Base-by-base conservation (phyloP, 345 rosid species). In the Trapa incisa region DNA sequence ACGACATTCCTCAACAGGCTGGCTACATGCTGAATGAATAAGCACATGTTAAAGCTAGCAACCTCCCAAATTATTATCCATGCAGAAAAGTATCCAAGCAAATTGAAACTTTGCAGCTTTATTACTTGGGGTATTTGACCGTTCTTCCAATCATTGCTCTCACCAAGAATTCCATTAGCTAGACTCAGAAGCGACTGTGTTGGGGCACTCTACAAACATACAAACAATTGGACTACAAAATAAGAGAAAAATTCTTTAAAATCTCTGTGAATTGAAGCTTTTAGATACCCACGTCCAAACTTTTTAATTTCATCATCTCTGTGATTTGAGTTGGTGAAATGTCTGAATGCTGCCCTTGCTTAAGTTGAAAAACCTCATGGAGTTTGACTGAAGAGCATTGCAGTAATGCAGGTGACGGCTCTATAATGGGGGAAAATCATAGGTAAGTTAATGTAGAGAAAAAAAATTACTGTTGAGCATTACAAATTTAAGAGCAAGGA, bases 151-250 rank as follows among this genome's bases (percentile, higher is more conserved):
- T 89, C 99, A 2, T 84, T 74, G 72, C 97, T 89, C 80, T 91
- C 99, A 61, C 89, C 97, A 15, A 94, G 82, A 77, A 94, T 91
- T 66, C 89, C 95, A 70, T 88, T 89, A 57, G 87, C 91, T 38
- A 89, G 93, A 72, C 95, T 87, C 70, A 94, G 65, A 50, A 94
- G 88, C 32, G 97, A 89, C 71, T 85, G 96, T 61, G 99, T 94
- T 45, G 97, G 99, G 66, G 97, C 96, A 70, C 83, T 91, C 99
- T 94, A 87, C 75, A 76, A 11, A 47, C 50, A 69, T 48, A 68
- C 74, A 69, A 75, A 69, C 57, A 65, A 17, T 37, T 11, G 48
- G 48, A 45, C 12, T 11, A 45, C 48, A 7, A 22, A 66, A 39
- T 5, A 42, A 29, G 10, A 38, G 58, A 57, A 35, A 45, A 22